These are phyloP conservation scores for Sordariomycetes sp. DNA, from an alignment of 2,329 filamentous ascomycete genomes.

Conservation along the genomic window DNA sequence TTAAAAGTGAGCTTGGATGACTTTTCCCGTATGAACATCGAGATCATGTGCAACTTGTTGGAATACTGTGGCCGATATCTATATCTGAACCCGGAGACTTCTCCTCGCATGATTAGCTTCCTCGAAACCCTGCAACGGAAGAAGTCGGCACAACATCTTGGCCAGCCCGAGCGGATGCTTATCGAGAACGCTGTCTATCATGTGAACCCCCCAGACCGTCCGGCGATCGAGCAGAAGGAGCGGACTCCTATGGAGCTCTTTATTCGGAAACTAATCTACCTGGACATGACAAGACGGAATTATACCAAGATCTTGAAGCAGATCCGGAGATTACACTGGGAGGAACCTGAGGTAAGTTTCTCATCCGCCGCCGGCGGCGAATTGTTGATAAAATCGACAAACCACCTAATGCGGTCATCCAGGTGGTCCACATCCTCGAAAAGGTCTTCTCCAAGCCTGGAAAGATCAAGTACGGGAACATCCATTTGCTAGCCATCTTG, in stretches of 20 bases:
- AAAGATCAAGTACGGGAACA: slow-evolving; percentile 95
- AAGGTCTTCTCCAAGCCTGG: slow-evolving; percentile 93
- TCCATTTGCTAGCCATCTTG: slow-evolving; percentile 83
- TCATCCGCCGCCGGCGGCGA: too few species aligned
- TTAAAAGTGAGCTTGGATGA: slow-evolving; percentile 95
- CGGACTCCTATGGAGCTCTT: slow-evolving; percentile 87
- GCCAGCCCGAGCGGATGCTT: slow-evolving; percentile 92
- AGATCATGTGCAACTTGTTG: slow-evolving; percentile 90
- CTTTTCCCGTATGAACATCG: slow-evolving; percentile 97
- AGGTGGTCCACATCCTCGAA: slow-evolving; percentile 63
- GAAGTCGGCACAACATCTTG: slow-evolving; percentile 89
- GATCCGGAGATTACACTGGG: slow-evolving; percentile 92
- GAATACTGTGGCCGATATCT: slow-evolving; percentile 95
- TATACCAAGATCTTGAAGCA: slow-evolving; percentile 91
- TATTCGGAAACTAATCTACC: slow-evolving; percentile 81
- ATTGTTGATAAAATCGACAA: background rate
- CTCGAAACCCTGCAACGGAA: slow-evolving; percentile 91
- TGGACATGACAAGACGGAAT: slow-evolving; percentile 88
- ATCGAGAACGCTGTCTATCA: slow-evolving; percentile 98
- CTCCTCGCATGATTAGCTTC: slow-evolving; percentile 86
- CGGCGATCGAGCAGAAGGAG: slow-evolving; percentile 94
- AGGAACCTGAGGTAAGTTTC: slow-evolving; percentile 61
- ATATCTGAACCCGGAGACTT: slow-evolving; percentile 82
- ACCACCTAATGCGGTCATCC: background rate
- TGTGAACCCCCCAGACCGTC: slow-evolving; percentile 85